A percentile compares a stretch with the other conserved stretches of the same genome.
These are phyloP conservation scores for Daldinia caldariorum DNA, from an alignment of 495 filamentous ascomycete genomes.

Conservation along the genomic window DNA sequence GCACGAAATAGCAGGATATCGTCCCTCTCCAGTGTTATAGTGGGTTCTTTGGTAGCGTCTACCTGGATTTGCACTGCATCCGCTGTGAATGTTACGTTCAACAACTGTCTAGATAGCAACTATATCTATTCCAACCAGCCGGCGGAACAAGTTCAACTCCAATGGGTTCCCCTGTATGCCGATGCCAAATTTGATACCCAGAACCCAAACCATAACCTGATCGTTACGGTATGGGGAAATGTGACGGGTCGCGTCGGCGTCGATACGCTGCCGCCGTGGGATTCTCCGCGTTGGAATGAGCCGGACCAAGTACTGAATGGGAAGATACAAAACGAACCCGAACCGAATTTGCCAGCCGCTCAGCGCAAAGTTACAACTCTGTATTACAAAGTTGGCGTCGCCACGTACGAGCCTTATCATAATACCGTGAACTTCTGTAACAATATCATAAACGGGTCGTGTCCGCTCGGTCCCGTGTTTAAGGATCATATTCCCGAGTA, in stretches of 20 bases:
- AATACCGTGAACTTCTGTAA: constrained; percentile 70
- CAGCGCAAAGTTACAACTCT: constrained; percentile 76
- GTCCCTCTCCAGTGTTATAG: constrained; percentile 14
- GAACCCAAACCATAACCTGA: constrained; percentile 70
- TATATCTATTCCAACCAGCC: constrained; percentile 62
- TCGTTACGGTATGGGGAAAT: constrained; percentile 89
- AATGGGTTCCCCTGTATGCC: constrained; percentile 80
- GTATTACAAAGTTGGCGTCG: constrained; percentile 70
- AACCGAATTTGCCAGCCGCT: constrained; percentile 47
- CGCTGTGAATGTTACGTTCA: constrained; percentile 76
- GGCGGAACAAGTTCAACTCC: constrained; percentile 60
- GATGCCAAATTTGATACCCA: constrained; percentile 75
- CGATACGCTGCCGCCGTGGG: constrained; percentile 63
- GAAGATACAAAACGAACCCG: constrained; percentile 75
- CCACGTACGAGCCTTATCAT: constrained; percentile 75
- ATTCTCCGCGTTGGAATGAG: constrained; percentile 64
- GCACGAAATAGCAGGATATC: constrained; percentile 10
- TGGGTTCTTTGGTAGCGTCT: constrained; percentile 42
- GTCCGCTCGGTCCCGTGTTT: constrained; percentile 82
- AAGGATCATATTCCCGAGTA: constrained; percentile 62
- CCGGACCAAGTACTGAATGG: constrained; percentile 67
- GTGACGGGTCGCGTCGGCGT: constrained; percentile 70
- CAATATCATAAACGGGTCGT: constrained; percentile 66
- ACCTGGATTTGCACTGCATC: constrained; percentile 46
- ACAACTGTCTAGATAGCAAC: constrained; percentile 80